phyloP scores from a whole-genome alignment of 345 rosid species.

The Raphanus sativus region DNA sequence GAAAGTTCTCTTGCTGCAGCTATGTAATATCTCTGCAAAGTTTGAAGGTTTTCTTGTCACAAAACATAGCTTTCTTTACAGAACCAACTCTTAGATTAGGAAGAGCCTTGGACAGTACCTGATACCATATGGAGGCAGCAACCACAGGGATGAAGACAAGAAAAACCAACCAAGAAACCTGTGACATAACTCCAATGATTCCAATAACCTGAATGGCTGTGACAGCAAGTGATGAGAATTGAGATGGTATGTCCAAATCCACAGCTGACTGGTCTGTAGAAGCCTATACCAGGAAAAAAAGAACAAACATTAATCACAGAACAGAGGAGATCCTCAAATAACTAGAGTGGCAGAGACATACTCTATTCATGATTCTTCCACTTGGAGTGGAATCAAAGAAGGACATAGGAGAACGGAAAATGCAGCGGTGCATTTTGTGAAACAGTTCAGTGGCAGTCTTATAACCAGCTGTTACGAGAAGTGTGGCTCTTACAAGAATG shows the following conservation, averaged over 20 bases:
- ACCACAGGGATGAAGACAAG: slow-evolving; percentile 67
- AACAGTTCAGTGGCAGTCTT: slow-evolving; percentile 72
- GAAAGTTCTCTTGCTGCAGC: slow-evolving; percentile 74
- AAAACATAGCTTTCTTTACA: neutral
- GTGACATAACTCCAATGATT: slow-evolving; percentile 73
- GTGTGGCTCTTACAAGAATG: slow-evolving; percentile 51
- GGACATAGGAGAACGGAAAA: slow-evolving; percentile 77
- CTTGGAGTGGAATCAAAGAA: slow-evolving; percentile 88
- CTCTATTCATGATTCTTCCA: slow-evolving; percentile 71
- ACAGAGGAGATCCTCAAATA: neutral
- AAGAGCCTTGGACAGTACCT: slow-evolving; percentile 47
- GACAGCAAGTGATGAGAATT: slow-evolving; percentile 49
- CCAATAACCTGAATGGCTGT: slow-evolving; percentile 61
- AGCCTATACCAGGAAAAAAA: slow-evolving; percentile 45
- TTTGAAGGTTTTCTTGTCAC: slow-evolving; percentile 7
- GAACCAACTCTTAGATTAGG: slow-evolving; percentile 9
- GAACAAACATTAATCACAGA: neutral
- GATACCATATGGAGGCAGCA: slow-evolving; percentile 67
- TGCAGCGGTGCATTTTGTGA: slow-evolving; percentile 61
- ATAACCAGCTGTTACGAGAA: slow-evolving; percentile 59
- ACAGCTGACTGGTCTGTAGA: slow-evolving; percentile 78
- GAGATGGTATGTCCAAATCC: slow-evolving; percentile 52
- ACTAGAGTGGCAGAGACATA: slow-evolving; percentile 30
- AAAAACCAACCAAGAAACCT: slow-evolving; percentile 81
- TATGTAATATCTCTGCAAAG: slow-evolving; percentile 67